Percentiles rank a stretch among this genome's conserved stretches.
phyloP scores from a whole-genome alignment of 345 rosid genomes.

The Heritiera fomes region DNA sequence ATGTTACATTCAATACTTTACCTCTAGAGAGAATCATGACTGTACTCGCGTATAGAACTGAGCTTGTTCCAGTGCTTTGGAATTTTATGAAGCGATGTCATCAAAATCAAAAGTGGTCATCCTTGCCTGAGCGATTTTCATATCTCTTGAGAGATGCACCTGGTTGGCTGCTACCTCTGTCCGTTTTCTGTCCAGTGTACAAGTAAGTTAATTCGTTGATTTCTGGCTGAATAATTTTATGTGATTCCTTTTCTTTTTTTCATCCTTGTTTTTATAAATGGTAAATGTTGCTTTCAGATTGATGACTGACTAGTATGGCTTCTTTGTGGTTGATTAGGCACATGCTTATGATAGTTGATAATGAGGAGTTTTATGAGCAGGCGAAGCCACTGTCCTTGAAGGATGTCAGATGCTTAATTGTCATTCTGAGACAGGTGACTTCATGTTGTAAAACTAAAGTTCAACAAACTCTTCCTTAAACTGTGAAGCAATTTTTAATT shows the following conservation, averaged over 20 bases:
- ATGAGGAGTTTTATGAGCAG: constrained; percentile 95
- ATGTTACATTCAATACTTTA: constrained; percentile 72
- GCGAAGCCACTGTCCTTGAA: constrained; percentile 84
- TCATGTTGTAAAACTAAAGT: constrained; percentile 5
- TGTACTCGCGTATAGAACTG: constrained; percentile 89
- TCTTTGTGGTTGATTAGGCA: constrained; percentile 63
- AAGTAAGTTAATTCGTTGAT: constrained; percentile 58
- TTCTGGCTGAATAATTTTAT: constrained; percentile 8
- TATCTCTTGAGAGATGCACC: constrained; percentile 81
- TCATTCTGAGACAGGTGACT: constrained; percentile 85
- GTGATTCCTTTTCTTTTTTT: constrained; percentile 3
- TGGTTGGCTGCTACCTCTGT: constrained; percentile 91
- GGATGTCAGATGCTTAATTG: constrained; percentile 71
- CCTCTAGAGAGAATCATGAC: constrained; percentile 88
- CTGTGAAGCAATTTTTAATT: background rate
- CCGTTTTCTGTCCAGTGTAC: constrained; percentile 96
- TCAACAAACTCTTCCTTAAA: background rate
- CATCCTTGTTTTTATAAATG: constrained; percentile 5
- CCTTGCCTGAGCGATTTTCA: constrained; percentile 55
- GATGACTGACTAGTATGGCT: constrained; percentile 12
- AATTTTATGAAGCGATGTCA: constrained; percentile 86
- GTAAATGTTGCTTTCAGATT: constrained; percentile 10
- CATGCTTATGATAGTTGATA: constrained; percentile 94
- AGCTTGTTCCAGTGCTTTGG: constrained; percentile 91
- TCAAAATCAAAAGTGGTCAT: constrained; percentile 80